phyloP scores from a whole-genome alignment of 2,329 filamentous ascomycete genomes.

The Aureobasidium subglaciale region DNA sequence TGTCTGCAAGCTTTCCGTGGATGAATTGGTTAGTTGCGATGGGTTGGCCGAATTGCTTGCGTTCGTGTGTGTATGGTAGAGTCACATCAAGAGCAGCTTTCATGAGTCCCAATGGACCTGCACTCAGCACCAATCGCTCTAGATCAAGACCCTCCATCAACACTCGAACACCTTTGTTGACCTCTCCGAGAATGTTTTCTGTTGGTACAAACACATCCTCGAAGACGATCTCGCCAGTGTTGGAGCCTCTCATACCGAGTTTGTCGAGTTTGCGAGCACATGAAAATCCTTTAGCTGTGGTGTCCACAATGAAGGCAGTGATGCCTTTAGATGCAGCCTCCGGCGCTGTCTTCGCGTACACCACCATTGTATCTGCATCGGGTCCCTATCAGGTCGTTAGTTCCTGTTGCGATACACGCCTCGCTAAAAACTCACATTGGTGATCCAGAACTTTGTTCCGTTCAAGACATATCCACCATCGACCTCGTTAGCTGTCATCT shows the following conservation, averaged over 20 bases:
- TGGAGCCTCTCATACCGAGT: constrained; percentile 94
- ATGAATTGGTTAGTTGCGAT: constrained; percentile 90
- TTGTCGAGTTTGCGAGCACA: constrained; percentile 92
- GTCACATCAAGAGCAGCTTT: constrained; percentile 79
- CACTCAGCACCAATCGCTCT: constrained; percentile 83
- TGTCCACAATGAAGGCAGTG: constrained; percentile 86
- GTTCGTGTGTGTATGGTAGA: constrained; percentile 80
- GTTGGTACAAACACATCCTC: constrained; percentile 83
- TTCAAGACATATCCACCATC: constrained; percentile 82
- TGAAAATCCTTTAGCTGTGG: constrained; percentile 65
- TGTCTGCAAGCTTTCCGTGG: constrained; percentile 88
- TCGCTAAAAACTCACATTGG: constrained; percentile 55
- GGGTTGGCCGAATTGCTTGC: constrained; percentile 79
- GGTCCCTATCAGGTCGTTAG: constrained; percentile 48
- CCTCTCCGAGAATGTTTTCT: constrained; percentile 69
- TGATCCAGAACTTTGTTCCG: constrained; percentile 99
- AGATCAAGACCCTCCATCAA: constrained; percentile 95
- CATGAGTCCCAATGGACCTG: constrained; percentile 90
- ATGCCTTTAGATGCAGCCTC: constrained; percentile 79
- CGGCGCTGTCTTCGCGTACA: constrained; percentile 94
- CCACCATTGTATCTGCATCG: constrained; percentile 83
- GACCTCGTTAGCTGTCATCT: constrained; percentile 70
- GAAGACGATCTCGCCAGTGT: constrained; percentile 90
- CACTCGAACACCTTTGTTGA: constrained; percentile 80
- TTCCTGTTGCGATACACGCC: neutral